Evolutionary conservation across 1,139 yeast species (phyloP), one percentile per base, ranked within the genome.

Genomic region (Nakaseomyces nivariensis): DNA sequence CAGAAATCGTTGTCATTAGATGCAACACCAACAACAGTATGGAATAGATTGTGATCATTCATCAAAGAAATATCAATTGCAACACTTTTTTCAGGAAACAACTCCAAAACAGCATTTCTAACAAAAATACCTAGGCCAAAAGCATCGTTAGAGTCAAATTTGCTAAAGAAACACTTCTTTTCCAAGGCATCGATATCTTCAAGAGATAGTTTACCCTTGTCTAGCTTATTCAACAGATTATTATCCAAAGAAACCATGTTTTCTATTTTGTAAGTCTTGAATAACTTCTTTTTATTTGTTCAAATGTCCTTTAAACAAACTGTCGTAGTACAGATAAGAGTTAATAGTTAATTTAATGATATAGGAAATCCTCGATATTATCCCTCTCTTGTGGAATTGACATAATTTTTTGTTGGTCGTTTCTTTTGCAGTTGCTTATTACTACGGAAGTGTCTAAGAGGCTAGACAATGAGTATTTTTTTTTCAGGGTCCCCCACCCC

Each of bases 1-100:
- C 85, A 81, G 43, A 67, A 63, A 56, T 79, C 83, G 60, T 81
- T 80, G 61, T 81, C 85, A 4, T 72, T 66, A 6, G 68, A 67
- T 32, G 78, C 68, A 11, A 41, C 44, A 29, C 44, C 44, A 13
- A 41, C 44, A 25, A 74, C 70, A 26, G 78, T 66, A 54, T 77
- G 81, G 69, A 79, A 81, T 49, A 77, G 63, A 5, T 72, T 68
- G 50, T 79, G 82, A 4, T 82, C 82, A 41, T 69, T 67, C 25
- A 74, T 59, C 37, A 73, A 64, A 24, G 80, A 64, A 53, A 81
- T 73, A 54, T 79, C 77, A 53, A 81, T 75, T 11, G 77, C 75
- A 32, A 79, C 74, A 0, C 79, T 60, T 44, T 61, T 56, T 1
- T 53, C 54, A 4, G 65, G 63, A 43, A 52, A 62, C 26, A 51